These are phyloP conservation scores for Colletotrichum zoysiae DNA, from an alignment of 2,329 filamentous ascomycete genomes.

Conservation along the genomic window DNA sequence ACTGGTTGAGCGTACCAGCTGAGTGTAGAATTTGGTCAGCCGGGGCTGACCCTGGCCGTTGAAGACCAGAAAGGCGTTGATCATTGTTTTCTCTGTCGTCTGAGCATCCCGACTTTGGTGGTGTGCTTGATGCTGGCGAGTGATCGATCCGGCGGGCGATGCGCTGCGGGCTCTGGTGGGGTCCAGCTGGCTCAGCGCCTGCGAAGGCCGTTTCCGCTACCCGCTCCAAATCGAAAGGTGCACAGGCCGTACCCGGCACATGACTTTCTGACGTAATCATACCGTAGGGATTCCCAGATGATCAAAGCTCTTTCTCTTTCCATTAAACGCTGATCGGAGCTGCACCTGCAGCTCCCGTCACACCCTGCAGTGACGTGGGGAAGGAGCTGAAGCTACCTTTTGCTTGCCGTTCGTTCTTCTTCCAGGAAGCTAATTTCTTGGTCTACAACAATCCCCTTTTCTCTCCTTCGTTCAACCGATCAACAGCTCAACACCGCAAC, in stretches of 20 bases:
- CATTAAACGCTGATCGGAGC: constrained; percentile 5
- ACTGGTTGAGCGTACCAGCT: constrained; percentile 72
- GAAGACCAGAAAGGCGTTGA: constrained; percentile 98
- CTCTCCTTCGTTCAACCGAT: background rate
- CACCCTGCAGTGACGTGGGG: constrained; percentile 40
- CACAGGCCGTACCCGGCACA: constrained; percentile 29
- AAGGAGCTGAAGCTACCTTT: constrained; percentile 35
- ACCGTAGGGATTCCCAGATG: rapidly evolving
- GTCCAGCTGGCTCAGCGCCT: constrained; percentile 11
- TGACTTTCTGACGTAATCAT: constrained; percentile 41
- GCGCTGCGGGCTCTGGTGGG: constrained; percentile 28
- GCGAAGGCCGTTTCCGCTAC: background rate
- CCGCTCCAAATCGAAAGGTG: constrained; percentile 23
- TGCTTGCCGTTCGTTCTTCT: background rate
- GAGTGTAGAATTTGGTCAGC: constrained; percentile 98
- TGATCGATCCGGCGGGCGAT: background rate
- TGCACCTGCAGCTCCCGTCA: constrained; percentile 14
- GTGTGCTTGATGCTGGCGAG: background rate
- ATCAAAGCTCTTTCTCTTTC: constrained; percentile 23
- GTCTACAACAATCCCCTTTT: constrained; percentile 3
- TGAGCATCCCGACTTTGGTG: constrained; percentile 42
- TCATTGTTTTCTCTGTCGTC: constrained; percentile 72
- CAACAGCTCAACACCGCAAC: background rate
- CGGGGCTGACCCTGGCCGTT: constrained; percentile 98
- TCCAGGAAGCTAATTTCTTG: background rate